Conservation (phyloP, 1,284 basidiomycete species). For the Fomitopsis palustris region DNA sequence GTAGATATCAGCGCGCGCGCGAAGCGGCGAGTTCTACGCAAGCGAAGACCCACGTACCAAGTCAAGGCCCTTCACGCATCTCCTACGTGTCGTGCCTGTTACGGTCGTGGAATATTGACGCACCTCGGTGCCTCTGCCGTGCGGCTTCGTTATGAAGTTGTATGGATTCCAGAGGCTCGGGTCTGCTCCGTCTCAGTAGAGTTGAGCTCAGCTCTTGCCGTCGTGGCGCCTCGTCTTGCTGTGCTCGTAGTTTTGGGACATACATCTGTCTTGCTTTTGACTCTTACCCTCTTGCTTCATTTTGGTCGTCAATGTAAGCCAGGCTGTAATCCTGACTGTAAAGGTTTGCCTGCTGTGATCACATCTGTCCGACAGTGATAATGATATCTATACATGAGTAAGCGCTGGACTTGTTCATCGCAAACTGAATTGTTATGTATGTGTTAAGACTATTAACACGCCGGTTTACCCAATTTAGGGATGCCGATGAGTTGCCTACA, state of each 20-base stretch:
- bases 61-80: conserved; percentile 28
- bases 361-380: no score
- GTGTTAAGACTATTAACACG: no score
- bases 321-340: background rate
- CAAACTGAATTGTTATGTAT: background rate
- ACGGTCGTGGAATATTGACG: conserved; percentile 31
- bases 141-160: conserved; percentile 25
- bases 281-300: background rate
- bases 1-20: background rate
- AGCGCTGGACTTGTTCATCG: no score
- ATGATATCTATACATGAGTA: no score
- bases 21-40: background rate
- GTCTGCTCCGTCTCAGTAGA: conserved; percentile 46
- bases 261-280: conserved; percentile 34
- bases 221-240: conserved; percentile 23
- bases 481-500: no score
- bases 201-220: conserved; percentile 43
- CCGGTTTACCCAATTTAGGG: no score
- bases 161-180: conserved; percentile 37
- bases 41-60: conserved; percentile 43
- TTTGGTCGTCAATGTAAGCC: background rate
- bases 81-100: conserved; percentile 40
- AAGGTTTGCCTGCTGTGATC: no score
- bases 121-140: conserved; percentile 16
- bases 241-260: conserved; percentile 59